Evolutionary conservation across 768 basidiomycete genomes (phyloP).

Genomic region (Sarcodon sp.): DNA sequence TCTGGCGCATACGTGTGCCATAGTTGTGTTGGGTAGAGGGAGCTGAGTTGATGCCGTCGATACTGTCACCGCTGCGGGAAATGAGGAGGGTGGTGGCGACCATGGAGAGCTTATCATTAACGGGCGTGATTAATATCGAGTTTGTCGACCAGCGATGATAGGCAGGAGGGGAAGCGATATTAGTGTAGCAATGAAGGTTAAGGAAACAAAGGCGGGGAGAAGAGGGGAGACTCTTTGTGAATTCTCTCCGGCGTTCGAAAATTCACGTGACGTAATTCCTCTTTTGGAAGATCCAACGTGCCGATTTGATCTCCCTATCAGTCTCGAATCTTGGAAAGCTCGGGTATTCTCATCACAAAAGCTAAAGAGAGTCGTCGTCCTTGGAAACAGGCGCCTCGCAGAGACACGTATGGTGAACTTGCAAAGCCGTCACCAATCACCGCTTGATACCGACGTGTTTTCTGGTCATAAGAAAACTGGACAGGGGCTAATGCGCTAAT

Average conservation of each 20-base stretch:
- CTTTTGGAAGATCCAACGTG: too few relatives aligned
- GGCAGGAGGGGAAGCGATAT: slow-evolving; percentile 10
- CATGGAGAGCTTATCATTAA: slow-evolving; percentile 20
- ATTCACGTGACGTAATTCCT: slow-evolving; percentile 1
- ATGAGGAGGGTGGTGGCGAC: slow-evolving; percentile 8
- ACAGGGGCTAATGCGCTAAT: too few relatives aligned
- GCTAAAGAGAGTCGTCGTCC: slow-evolving; percentile 6
- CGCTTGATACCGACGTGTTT: too few relatives aligned
- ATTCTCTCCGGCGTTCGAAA: slow-evolving; percentile 18
- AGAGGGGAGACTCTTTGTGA: slow-evolving; percentile 11
- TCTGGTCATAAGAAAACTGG: too few relatives aligned
- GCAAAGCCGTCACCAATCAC: background rate
- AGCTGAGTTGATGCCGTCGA: slow-evolving; percentile 13
- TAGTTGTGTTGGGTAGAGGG: slow-evolving; percentile 24
- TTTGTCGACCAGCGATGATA: slow-evolving; percentile 20
- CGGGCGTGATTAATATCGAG: slow-evolving; percentile 6
- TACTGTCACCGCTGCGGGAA: slow-evolving; percentile 7
- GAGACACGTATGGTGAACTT: slow-evolving; percentile 7
- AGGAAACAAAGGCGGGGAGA: slow-evolving; percentile 11
- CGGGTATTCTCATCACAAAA: background rate
- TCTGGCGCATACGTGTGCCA: slow-evolving; percentile 42
- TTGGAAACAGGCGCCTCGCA: background rate
- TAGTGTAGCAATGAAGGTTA: slow-evolving; percentile 4
- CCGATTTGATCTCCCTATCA: too few relatives aligned
- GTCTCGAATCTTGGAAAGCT: too few relatives aligned